Conservation (phyloP, 352 stramenopile species). For the Globisporangium echinulatum region DNA sequence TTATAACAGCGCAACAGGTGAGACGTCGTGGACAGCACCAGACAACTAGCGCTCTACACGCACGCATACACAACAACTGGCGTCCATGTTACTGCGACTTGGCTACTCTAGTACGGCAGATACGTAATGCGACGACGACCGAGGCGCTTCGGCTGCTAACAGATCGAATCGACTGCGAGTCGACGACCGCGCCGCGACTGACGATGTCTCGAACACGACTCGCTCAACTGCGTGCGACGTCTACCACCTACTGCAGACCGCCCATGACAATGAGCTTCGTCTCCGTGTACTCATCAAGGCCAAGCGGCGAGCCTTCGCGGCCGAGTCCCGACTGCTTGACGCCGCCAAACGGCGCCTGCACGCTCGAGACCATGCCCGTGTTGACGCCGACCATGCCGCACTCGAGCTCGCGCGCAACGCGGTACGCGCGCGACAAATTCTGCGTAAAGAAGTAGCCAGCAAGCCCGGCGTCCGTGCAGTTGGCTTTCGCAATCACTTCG, state of each 20-base stretch:
- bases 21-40: constrained; percentile 26
- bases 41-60: neutral
- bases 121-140: too few relatives aligned
- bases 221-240: too few relatives aligned
- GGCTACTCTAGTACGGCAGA: too few relatives aligned
- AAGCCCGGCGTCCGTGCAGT: constrained; percentile 89
- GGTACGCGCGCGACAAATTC: constrained; percentile 84
- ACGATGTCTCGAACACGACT: too few relatives aligned
- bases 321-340: constrained; percentile 87
- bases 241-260: constrained; percentile 29
- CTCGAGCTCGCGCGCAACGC: constrained; percentile 85
- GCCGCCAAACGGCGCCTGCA: constrained; percentile 86
- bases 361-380: constrained; percentile 82
- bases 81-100: neutral
- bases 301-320: constrained; percentile 85
- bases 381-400: constrained; percentile 95
- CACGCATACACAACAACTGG: neutral
- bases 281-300: constrained; percentile 95
- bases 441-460: constrained; percentile 94
- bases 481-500: constrained; percentile 93
- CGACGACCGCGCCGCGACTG: too few relatives aligned
- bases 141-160: too few relatives aligned
- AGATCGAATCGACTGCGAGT: too few relatives aligned
- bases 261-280: constrained; percentile 94
- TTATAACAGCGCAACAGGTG: constrained; percentile 31